These are phyloP conservation scores for Ceratocystis smalleyi DNA, from an alignment of 2,329 filamentous ascomycete genomes.

Conservation along the genomic window DNA sequence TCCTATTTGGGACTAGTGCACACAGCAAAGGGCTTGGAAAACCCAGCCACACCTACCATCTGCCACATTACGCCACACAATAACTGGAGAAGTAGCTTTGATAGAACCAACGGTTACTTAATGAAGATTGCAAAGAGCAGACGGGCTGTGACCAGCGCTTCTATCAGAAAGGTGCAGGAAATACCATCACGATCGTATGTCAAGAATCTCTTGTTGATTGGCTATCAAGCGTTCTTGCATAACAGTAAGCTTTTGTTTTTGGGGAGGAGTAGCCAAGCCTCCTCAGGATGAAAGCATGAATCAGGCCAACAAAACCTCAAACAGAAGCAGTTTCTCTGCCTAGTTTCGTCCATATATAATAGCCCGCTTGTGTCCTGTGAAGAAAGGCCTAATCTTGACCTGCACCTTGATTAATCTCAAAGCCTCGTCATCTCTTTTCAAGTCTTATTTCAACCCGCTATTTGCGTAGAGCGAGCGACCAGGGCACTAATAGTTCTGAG, in stretches of 20 bases:
- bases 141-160: too few species aligned
- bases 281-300: neutral
- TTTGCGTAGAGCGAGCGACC: neutral
- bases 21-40: slow-evolving; percentile 16
- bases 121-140: neutral
- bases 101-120: neutral
- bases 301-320: neutral
- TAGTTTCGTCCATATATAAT: neutral
- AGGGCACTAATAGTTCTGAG: neutral
- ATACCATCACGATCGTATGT: too few species aligned
- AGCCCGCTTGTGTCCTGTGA: neutral
- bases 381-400: neutral
- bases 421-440: neutral
- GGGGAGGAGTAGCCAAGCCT: neutral
- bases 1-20: slow-evolving; percentile 15
- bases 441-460: neutral
- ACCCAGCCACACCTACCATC: slow-evolving; percentile 5
- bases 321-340: slow-evolving; percentile 1
- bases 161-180: too few species aligned
- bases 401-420: neutral
- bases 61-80: neutral
- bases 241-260: neutral
- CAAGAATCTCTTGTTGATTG: neutral
- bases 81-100: too few species aligned
- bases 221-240: neutral